Conservation (phyloP, 2,329 filamentous ascomycete species). For the Conoideocrella luteorostrata region DNA sequence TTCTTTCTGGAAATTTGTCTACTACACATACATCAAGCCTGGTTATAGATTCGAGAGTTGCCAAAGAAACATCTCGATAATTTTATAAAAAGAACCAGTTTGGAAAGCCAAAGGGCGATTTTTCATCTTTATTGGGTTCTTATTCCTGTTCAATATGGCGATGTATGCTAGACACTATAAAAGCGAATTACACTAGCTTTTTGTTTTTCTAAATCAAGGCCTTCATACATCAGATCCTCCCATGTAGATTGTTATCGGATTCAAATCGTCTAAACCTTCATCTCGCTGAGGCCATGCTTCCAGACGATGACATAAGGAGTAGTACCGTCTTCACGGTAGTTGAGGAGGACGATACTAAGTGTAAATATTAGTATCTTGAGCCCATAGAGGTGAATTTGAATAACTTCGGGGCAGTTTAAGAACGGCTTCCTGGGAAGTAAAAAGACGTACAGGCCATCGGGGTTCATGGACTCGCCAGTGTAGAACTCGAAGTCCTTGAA, state of each 20-base stretch:
- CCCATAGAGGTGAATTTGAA: too few relatives aligned
- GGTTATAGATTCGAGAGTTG: too few relatives aligned
- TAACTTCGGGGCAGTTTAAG: too few relatives aligned
- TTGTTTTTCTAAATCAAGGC: slow-evolving; percentile 7
- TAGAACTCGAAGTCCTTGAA: slow-evolving; percentile 97
- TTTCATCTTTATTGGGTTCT: slow-evolving; percentile 6
- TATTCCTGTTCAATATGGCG: slow-evolving; percentile 9
- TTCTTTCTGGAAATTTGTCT: too few relatives aligned
- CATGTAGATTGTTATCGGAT: slow-evolving; percentile 4
- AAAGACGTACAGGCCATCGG: slow-evolving; percentile 77
- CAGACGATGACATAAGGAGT: slow-evolving; percentile 87
- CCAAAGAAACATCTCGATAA: too few relatives aligned
- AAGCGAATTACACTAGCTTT: slow-evolving; percentile 4
- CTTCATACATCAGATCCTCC: slow-evolving; percentile 8
- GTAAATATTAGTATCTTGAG: neutral
- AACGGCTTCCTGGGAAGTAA: too few relatives aligned
- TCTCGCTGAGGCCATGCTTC: slow-evolving; percentile 86
- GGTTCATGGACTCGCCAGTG: slow-evolving; percentile 86
- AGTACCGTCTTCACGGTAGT: slow-evolving; percentile 94
- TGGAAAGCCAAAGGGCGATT: neutral
- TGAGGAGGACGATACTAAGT: slow-evolving; percentile 75
- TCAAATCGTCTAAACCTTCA: slow-evolving; percentile 70
- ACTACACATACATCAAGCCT: too few relatives aligned
- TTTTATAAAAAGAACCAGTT: too few relatives aligned
- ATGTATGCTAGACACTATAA: slow-evolving; percentile 10